Evolutionary conservation across 2,329 filamentous ascomycete genomes (phyloP).

Genomic region (Mycosphaerelloides madeirae): DNA sequence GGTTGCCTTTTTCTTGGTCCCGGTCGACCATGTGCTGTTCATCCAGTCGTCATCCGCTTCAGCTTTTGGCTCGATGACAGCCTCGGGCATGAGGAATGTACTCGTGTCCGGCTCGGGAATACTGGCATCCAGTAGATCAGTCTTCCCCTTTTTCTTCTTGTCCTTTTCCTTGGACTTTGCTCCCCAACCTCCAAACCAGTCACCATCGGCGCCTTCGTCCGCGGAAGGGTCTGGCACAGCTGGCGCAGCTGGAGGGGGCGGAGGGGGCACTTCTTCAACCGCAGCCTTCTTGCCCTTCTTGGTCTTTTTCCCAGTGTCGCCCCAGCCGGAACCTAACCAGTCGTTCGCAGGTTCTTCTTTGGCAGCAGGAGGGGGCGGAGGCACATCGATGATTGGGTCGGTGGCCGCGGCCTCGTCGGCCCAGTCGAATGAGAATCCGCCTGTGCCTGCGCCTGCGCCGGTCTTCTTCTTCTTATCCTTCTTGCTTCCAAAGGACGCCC

Average conservation of each 20-base stretch:
- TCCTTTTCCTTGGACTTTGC: slow-evolving; percentile 41
- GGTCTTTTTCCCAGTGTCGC: slow-evolving; percentile 24
- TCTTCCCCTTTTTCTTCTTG: slow-evolving; percentile 41
- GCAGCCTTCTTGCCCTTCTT: slow-evolving; percentile 29
- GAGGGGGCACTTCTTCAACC: slow-evolving; percentile 19
- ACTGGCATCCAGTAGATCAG: slow-evolving; percentile 12
- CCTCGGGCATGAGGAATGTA: slow-evolving; percentile 37
- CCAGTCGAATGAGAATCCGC: slow-evolving; percentile 31
- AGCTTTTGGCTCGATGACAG: slow-evolving; percentile 47
- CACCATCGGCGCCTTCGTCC: slow-evolving; percentile 38
- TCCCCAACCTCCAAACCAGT: slow-evolving; percentile 53
- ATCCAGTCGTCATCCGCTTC: slow-evolving; percentile 49
- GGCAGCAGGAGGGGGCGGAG: slow-evolving; percentile 28
- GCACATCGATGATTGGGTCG: slow-evolving; percentile 18
- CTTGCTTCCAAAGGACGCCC: slow-evolving; percentile 21
- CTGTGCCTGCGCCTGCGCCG: too few species aligned
- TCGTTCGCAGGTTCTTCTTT: slow-evolving; percentile 32
- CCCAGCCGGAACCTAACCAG: slow-evolving; percentile 28
- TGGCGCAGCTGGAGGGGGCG: slow-evolving; percentile 20
- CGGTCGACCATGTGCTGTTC: slow-evolving; percentile 53
- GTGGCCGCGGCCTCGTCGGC: slow-evolving; percentile 20
- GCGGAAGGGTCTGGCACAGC: slow-evolving; percentile 20
- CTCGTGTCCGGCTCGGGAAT: slow-evolving; percentile 19
- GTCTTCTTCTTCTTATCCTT: slow-evolving; percentile 41
- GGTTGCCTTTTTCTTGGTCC: slow-evolving; percentile 51